Base-by-base conservation (phyloP, 2,329 filamentous ascomycete species). In the Paecilomyces dactylethromorphus region DNA sequence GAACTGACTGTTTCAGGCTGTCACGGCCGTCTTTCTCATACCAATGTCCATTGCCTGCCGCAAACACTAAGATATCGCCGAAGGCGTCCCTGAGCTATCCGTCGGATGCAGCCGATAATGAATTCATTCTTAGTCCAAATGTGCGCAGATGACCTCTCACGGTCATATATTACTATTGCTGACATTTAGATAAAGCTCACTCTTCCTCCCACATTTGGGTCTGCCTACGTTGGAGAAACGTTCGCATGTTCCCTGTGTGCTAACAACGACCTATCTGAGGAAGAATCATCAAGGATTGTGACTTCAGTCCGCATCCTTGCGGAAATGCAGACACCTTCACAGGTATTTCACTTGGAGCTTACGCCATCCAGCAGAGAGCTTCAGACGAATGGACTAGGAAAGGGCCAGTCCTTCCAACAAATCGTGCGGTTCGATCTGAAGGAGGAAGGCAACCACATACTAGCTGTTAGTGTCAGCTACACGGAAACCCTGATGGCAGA, bases 161-260 rank as follows among this genome's bases (percentile, higher is more conserved):
- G 26, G 13, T 59, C 49, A 35, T 53, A 35, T 52, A 29, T 33
- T 29, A 21, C 32, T 6, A 3, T 57, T 58, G 60, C 60, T 66
- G 54, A 69, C 62, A 31, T 33, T 49, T 29, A 8, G 52, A 57
- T 50, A 54, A 64, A 80, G 65, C 83, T 97, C 67, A 94, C 91
- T 53, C 86, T 97, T 1, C 93, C 94, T 10, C 88, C 92, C 15
- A 89, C 91, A 0, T 97, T 99, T 73, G 93, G 92, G 52, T 93
- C 91, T 12, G 92, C 93, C 8, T 97, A 97, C 73, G 93, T 97
- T 21, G 94, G 94, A 67, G 92, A 97, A 78, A 91, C 88, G 0
- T 97, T 99, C 76, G 88, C 88, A 63, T 99, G 94, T 76, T 96
- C 93, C 1, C 82, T 97, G 22, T 96, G 92, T 76, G 92, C 90